Base-by-base conservation (phyloP, 1,139 yeast genomes). In the Hansenula sp. region DNA sequence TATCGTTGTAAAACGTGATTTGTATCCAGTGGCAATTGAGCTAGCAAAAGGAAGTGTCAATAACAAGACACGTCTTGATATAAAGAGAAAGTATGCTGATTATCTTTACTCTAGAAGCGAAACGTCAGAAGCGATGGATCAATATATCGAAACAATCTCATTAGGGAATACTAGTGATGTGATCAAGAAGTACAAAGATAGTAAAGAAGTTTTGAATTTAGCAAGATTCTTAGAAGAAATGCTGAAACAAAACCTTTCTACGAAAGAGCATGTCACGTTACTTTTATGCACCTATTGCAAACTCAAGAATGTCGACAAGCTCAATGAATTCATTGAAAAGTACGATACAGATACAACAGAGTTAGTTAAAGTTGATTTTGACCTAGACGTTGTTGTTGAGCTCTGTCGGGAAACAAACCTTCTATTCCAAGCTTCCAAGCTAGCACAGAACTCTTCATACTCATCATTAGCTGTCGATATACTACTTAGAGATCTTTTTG, bases 241-340 rank as follows among this genome's bases (percentile, higher is more conserved):
- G 49, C 74, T 86, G 43, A 71, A 72, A 11, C 65, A 67, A 54
- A 62, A 71, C 0, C 55, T 76, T 13, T 83, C 96, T 0, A 77
- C 78, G 33, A 74, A 78, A 38, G 96, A 90, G 59, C 97, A 93
- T 61, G 76, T 90, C 3, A 90, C 97, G 0, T 65, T 93, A 28
- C 68, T 93, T 33, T 66, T 93, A 31, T 87, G 95, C 50, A 84
- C 95, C 42, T 84, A 86, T 55, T 88, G 96, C 52, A 91, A 91
- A 60, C 67, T 89, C 50, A 85, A 84, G 51, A 75, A 77, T 53
- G 72, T 70, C 1, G 76, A 73, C 1, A 82, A 82, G 44, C 67
- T 93, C 32, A 75, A 76, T 40, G 54, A 62, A 3, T 90, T 89
- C 56, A 76, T 90, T 30, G 68, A 71, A 3, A 71, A 72, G 42